A percentile compares a stretch with the other conserved stretches of the same genome.
These are phyloP conservation scores for Cubamyces sp. DNA, from an alignment of 768 basidiomycete genomes.

Conservation along the genomic window DNA sequence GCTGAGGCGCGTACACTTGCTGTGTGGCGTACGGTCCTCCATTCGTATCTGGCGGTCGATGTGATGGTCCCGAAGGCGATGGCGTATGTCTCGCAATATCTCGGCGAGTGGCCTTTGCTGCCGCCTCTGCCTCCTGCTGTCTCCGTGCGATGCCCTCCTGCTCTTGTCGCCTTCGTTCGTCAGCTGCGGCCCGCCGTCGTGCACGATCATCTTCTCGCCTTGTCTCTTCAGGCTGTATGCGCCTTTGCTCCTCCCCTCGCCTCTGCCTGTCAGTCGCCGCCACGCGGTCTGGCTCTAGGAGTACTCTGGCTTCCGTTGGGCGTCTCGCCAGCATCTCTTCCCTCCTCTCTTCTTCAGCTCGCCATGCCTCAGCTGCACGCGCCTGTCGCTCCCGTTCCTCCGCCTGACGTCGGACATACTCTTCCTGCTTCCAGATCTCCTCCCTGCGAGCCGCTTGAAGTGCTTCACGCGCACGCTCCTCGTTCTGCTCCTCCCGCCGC, in stretches of 20 bases:
- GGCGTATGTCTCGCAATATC: slow-evolving; percentile 23
- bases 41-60: slow-evolving; percentile 15
- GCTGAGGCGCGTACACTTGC: slow-evolving; percentile 36
- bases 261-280: slow-evolving; percentile 30
- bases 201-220: slow-evolving; percentile 27
- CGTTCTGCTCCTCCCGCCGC: slow-evolving; percentile 39
- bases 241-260: slow-evolving; percentile 38
- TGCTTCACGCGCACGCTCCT: slow-evolving; percentile 43
- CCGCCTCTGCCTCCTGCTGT: slow-evolving; percentile 53
- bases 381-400: slow-evolving; percentile 30
- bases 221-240: slow-evolving; percentile 20
- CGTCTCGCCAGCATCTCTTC: slow-evolving; percentile 28
- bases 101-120: slow-evolving; percentile 34
- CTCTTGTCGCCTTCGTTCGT: slow-evolving; percentile 46
- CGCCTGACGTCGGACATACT: slow-evolving; percentile 27
- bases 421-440: slow-evolving; percentile 41
- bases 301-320: slow-evolving; percentile 27
- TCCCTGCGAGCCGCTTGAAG: slow-evolving; percentile 40
- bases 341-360: slow-evolving; percentile 24
- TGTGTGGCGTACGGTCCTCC: slow-evolving; percentile 18
- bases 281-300: slow-evolving; percentile 30
- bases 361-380: slow-evolving; percentile 27
- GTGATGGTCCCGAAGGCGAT: slow-evolving; percentile 12
- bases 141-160: slow-evolving; percentile 60
- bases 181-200: slow-evolving; percentile 30